A percentile compares a stretch with the other conserved stretches of the same genome.
These are phyloP conservation scores for Escovopsis sp. DNA, from an alignment of 2,329 filamentous ascomycete species.

Conservation along the genomic window DNA sequence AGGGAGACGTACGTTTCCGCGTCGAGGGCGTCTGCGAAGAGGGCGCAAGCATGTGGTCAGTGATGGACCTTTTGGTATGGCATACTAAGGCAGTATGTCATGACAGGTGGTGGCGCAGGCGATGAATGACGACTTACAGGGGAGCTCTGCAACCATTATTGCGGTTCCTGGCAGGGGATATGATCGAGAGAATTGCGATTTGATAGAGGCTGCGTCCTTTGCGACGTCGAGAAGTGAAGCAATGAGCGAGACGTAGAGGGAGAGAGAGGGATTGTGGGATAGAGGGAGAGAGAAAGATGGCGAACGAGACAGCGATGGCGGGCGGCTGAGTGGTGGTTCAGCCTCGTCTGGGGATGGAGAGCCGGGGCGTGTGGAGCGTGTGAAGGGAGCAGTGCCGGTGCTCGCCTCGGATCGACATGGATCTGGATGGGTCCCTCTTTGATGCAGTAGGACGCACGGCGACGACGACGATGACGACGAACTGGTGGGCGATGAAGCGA, in stretches of 20 bases:
- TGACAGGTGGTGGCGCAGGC: too few species aligned
- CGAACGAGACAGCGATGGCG: conserved; percentile 1
- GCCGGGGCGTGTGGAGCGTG: neutral
- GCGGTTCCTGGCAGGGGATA: conserved; percentile 1
- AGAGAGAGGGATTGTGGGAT: neutral
- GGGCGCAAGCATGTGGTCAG: conserved; percentile 2
- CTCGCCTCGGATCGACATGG: too few species aligned
- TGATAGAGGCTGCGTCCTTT: neutral
- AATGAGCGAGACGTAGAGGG: neutral
- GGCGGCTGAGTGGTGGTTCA: neutral
- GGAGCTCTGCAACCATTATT: conserved; percentile 32
- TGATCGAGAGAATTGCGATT: neutral
- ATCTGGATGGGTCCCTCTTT: too few species aligned
- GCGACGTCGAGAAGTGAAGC: neutral
- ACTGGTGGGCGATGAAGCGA: too few species aligned
- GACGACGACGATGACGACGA: too few species aligned
- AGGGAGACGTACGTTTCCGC: conserved; percentile 64
- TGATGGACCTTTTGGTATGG: neutral
- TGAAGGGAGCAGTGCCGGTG: too few species aligned
- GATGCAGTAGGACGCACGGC: too few species aligned
- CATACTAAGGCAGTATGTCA: too few species aligned
- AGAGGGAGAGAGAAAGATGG: neutral
- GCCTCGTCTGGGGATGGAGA: neutral
- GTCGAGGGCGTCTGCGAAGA: conserved; percentile 70
- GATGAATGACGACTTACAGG: conserved; percentile 23